Base-by-base conservation (phyloP, 768 basidiomycete genomes). In the Imleria badia region DNA sequence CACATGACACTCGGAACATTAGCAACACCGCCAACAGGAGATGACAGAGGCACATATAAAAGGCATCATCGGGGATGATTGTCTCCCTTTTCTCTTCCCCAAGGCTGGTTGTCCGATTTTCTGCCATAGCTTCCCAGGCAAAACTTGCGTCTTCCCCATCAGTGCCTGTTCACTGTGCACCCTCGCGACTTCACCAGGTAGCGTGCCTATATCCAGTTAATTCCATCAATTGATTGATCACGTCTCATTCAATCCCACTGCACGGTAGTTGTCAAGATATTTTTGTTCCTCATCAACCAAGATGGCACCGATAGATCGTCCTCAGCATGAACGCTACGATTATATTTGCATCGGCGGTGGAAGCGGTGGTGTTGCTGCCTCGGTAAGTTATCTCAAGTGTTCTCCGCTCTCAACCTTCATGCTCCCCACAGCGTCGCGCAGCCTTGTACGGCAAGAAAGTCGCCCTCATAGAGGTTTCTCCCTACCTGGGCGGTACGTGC, bases 361-460 rank as follows among this genome's bases (percentile, higher is more conserved):
- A 34, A 94, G 91, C 55, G 97, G 94, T 54, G 97, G 96, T 54
- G 84, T 92, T 33, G 96, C 85, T 11, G 86, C 87, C 51, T 89
- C 92, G 56, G 93, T 92, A 66, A 66, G 88, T 41, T 74, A 6
- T 36, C n/a, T 52, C 15, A 45, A 4, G 44, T 10, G 22, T 31
- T 45, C 30, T 12, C 30, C 3, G 3, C 11, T 42, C 33, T 35
- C 44, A 23, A 14, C 5, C 6, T 15, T 54, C 30, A 55, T 20
- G 13, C 23, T 22, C 34, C 7, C 11, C n/a, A 3, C 19, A 97
- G 94, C 83, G 97, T 56, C 85, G 97, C 52, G 97, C 96, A 14
- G 91, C 91, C 17, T 78, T 80, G 17, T 94, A 98, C 71, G 95
- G 95, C 38, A 91, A 89, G 71, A 96, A 94, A 72, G 92, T 93